Percentiles rank a stretch among this genome's conserved stretches.
Evolutionary conservation across 768 basidiomycete genomes (phyloP).

Genomic region (Leccinum sublutescens): DNA sequence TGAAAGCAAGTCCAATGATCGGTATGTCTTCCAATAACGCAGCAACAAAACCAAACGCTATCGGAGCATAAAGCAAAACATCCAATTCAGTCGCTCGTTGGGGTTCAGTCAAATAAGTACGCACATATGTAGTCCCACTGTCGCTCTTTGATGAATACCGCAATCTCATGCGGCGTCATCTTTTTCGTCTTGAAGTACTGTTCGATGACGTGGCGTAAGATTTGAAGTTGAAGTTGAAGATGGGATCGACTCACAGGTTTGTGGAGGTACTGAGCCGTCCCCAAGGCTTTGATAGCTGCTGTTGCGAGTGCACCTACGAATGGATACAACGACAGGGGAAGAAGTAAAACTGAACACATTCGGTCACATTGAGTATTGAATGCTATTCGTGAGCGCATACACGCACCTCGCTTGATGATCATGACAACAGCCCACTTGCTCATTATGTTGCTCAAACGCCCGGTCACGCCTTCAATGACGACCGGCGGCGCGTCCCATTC

Average conservation of each 20-base stretch:
- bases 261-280: constrained; percentile 68
- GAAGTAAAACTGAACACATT: constrained; percentile 45
- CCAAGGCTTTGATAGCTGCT: constrained; percentile 65
- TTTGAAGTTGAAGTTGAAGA: background rate
- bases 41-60: constrained; percentile 85
- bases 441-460: constrained; percentile 11
- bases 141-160: constrained; percentile 82
- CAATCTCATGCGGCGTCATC: constrained; percentile 69
- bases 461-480: constrained; percentile 32
- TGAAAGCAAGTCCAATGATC: constrained; percentile 77
- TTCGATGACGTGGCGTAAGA: background rate
- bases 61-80: background rate
- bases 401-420: constrained; percentile 25
- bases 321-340: constrained; percentile 67
- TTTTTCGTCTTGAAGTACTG: constrained; percentile 85
- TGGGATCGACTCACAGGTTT: constrained; percentile 46
- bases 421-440: constrained; percentile 15
- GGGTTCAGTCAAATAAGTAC: constrained; percentile 12
- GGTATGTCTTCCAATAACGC: constrained; percentile 81
- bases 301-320: constrained; percentile 60
- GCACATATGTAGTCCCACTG: constrained; percentile 85
- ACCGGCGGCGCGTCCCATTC: constrained; percentile 69
- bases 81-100: background rate
- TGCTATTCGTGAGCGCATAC: background rate
- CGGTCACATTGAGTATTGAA: background rate